Evolutionary conservation across 1,284 basidiomycete genomes (phyloP).

Genomic region (Malassezia restricta): DNA sequence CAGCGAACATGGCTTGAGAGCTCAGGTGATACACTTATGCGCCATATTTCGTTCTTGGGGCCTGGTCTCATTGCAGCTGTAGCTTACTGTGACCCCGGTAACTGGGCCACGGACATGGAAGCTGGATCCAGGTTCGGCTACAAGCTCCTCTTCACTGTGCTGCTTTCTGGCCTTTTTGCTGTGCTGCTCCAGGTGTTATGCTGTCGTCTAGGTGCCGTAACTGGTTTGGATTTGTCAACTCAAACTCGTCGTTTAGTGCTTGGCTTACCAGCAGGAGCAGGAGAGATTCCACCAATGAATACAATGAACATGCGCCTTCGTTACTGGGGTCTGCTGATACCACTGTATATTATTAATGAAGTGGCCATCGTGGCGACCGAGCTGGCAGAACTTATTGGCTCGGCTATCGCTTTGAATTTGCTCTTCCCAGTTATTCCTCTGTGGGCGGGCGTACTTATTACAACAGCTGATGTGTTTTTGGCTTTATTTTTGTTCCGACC

Average conservation of each 20-base stretch:
- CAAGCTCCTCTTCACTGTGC: constrained; percentile 70
- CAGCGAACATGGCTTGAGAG: neutral
- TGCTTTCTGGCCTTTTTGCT: constrained; percentile 71
- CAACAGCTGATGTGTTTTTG: constrained; percentile 69
- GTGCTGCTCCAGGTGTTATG: constrained; percentile 60
- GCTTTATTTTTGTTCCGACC: constrained; percentile 50
- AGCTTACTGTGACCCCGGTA: constrained; percentile 36
- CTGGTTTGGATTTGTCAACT: constrained; percentile 42
- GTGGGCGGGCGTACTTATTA: constrained; percentile 57
- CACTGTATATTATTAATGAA: constrained; percentile 55
- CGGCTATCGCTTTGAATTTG: constrained; percentile 64
- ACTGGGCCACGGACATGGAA: constrained; percentile 44
- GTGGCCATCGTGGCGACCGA: constrained; percentile 59
- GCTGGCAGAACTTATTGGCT: constrained; percentile 60
- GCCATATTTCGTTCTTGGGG: constrained; percentile 29
- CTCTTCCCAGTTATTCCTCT: constrained; percentile 60
- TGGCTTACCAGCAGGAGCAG: constrained; percentile 42
- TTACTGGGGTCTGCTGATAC: constrained; percentile 45
- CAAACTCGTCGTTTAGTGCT: constrained; percentile 33
- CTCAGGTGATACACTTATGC: constrained; percentile 9
- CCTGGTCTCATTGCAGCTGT: constrained; percentile 35
- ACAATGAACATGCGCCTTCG: constrained; percentile 51
- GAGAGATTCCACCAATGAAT: constrained; percentile 47
- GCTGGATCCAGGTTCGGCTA: constrained; percentile 54
- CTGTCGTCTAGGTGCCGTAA: constrained; percentile 51